Evolutionary conservation across 352 stramenopile species (phyloP), one percentile per base, ranked within the genome.

Genomic region (Thalassiosira hispida): DNA sequence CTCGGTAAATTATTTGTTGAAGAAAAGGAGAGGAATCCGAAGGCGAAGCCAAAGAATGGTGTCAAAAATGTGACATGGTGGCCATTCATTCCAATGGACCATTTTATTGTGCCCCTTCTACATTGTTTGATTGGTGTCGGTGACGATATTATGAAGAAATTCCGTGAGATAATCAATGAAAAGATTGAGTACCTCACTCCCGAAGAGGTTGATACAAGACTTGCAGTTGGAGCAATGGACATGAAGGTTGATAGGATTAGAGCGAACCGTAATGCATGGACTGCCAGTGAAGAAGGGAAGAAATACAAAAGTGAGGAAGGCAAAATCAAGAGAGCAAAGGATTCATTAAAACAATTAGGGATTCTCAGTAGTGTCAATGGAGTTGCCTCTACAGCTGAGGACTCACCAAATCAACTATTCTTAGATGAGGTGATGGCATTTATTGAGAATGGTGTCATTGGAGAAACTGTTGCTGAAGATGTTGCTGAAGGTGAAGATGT

Each of bases 101-200:
- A 64, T 25, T 46, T 38, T n/a, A 47, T 64, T 22, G 55, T 64
- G 4, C 55, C 55, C 14, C 33, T 64, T 18, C 38, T 64, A 16
- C 23, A 64, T 31, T 64, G 55, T 49, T 31, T 49, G 29, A 46
- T 29, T 29, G 55, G 55, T 38, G 14, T 46, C 11, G 33, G 55
- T 22, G 27, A 60, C 22, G 25, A 60, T 42, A 12, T 60, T n/a
- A 27, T 60, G 31, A 60, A 35, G 22, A 35, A 38, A 22, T 60
- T 60, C 23, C 22, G 22, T 27, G 31, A 60, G 8, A 60, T 60
- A 20, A 18, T 60, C 3, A 51, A 46, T 11, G 33, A 65, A 33
- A 38, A 52, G 8, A 65, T 65, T 49, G 56, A 65, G 22, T 52
- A 65, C 40, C 22, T 65, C n/a, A 35, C 56, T 14, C 56, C 31